Base-by-base conservation (phyloP, 176 grass and related monocot genomes). In the Juncus inflexus region DNA sequence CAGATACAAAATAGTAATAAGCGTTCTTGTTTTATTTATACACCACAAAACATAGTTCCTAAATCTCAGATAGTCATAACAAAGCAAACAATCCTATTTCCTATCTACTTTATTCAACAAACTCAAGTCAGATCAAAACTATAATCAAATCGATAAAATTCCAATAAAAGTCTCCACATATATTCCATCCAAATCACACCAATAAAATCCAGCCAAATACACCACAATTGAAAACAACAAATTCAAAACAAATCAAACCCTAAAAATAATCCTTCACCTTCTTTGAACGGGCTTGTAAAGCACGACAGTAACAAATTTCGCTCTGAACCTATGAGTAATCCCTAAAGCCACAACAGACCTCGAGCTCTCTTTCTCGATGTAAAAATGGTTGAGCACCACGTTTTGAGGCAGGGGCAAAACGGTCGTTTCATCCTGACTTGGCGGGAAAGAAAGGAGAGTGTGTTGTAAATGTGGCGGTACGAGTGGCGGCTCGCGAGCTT, bases 331-430 rank as follows among this genome's bases (percentile, higher is more conserved):
- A 39, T 96, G 91, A 0, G 84, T 96, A 63, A 96, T 91, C 15
- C 91, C 91, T 40, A 91, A 58, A 15, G 91, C 87, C 15, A 91
- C 87, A 3, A 88, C 84, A 0, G 91, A 96, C 75, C 87, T 96
- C 4, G 84, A 70, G 69, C 76, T 85, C 61, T 96, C 91, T 66
- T 91, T 96, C 71, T 96, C 91, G 42, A 96, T 91, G 79, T 96
- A 96, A 42, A 96, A 88, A 69, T 96, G 91, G 60, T 96, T 96
- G 3, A 96, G 91, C 9, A 96, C 84, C 79, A 96, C 91, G 3
- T 84, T 90, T 57, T 91, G 91, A 2, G 91, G 87, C 2, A 57
- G 60, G 38, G 87, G 82, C 15, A 96, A 79, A 54, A 69, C 82
- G 65, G 65, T 85, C 3, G 79, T 82, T 43, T 86, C 84, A 4